These are phyloP conservation scores for Tetrapisispora taiwanensis DNA, from an alignment of 805 yeast genomes.

Conservation along the genomic window DNA sequence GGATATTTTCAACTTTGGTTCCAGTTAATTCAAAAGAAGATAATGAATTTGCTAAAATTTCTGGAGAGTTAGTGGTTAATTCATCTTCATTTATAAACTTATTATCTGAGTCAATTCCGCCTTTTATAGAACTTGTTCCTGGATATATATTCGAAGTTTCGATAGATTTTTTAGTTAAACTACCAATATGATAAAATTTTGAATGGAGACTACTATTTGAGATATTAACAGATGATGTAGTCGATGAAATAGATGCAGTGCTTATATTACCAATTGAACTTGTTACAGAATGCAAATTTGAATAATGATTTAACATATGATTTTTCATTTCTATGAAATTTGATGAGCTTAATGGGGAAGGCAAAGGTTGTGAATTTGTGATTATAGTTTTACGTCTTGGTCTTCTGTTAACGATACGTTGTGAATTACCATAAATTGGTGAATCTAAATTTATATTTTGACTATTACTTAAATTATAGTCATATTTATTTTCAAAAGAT, in stretches of 20 bases:
- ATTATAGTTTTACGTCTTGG: conserved; percentile 66
- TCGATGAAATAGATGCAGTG: conserved; percentile 2
- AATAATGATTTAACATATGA: conserved; percentile 17
- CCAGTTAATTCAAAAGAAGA: conserved; percentile 31
- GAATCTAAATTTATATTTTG: neutral
- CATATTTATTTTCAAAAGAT: neutral
- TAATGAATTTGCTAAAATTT: conserved; percentile 25
- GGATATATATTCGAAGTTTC: neutral
- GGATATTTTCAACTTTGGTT: neutral
- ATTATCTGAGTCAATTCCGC: neutral
- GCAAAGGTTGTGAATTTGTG: conserved; percentile 88
- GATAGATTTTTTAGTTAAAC: neutral
- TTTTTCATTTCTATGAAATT: conserved; percentile 28
- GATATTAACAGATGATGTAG: conserved; percentile 7
- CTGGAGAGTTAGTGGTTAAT: neutral
- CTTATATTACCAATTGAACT: neutral
- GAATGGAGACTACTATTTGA: conserved; percentile 4
- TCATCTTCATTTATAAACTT: neutral
- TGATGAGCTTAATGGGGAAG: conserved; percentile 67
- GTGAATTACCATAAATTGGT: conserved; percentile 1
- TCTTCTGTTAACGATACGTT: conserved; percentile 28
- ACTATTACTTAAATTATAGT: neutral
- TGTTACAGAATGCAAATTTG: neutral
- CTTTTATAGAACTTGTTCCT: neutral
- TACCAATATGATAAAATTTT: neutral